A percentile compares a stretch with the other conserved stretches of the same genome.
These are phyloP conservation scores for Elsinoe perseae DNA, from an alignment of 2,329 filamentous ascomycete genomes.

Conservation along the genomic window DNA sequence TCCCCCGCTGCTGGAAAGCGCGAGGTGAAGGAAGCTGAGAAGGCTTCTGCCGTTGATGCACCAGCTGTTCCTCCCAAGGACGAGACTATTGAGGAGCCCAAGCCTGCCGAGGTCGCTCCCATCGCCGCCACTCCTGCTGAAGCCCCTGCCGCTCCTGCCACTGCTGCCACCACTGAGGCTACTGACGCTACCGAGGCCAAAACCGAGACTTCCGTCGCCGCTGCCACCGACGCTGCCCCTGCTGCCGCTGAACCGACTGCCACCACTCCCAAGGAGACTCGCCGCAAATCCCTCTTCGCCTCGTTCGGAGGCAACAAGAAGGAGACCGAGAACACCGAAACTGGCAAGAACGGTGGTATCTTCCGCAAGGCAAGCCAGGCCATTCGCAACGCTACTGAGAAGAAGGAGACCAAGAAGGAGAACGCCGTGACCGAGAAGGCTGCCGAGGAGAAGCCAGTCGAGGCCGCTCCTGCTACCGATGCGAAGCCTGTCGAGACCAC, in stretches of 20 bases:
- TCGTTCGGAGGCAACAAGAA: constrained; percentile 19
- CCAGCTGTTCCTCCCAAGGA: constrained; percentile 14
- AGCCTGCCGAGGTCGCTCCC: constrained; percentile 3
- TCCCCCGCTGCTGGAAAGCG: constrained; percentile 18
- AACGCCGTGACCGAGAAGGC: constrained; percentile 30
- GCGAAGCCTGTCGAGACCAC: constrained; percentile 14
- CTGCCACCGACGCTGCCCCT: constrained; percentile 19
- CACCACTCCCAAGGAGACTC: constrained; percentile 19
- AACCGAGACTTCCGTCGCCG: constrained; percentile 20
- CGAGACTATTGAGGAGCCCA: constrained; percentile 16
- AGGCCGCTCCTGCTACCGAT: constrained; percentile 15
- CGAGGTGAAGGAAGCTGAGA: constrained; percentile 1
- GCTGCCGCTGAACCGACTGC: constrained; percentile 15
- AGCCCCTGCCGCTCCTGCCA: neutral
- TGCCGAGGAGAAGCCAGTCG: constrained; percentile 24
- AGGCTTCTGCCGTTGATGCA: constrained; percentile 7
- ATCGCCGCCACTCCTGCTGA: neutral
- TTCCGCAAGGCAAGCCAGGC: constrained; percentile 38
- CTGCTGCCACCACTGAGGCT: constrained; percentile 19
- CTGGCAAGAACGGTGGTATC: constrained; percentile 26
- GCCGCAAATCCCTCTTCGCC: constrained; percentile 22
- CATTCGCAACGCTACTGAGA: constrained; percentile 33
- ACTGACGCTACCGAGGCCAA: constrained; percentile 21
- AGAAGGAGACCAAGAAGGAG: constrained; percentile 33
- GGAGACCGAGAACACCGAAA: constrained; percentile 23